Percentiles rank a stretch among this genome's conserved stretches.
Conservation (phyloP, 2,329 filamentous ascomycete species). For the Pyrenophora graminea region DNA sequence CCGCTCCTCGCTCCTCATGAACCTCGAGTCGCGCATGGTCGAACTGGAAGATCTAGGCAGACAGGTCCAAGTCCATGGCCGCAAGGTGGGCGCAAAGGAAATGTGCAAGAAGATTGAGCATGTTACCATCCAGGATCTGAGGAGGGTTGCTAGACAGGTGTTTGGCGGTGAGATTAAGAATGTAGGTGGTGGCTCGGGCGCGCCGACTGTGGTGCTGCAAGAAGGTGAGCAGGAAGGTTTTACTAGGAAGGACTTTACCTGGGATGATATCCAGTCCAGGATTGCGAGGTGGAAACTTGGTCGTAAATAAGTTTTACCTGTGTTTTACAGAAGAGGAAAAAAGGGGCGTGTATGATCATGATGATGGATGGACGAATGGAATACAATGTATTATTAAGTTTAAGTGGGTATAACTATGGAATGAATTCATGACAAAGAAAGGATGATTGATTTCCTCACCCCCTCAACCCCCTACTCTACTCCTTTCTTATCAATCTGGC, state of each 20-base stretch:
- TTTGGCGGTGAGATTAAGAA: conserved; percentile 79
- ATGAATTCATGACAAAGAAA: no score
- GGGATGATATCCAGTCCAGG: conserved; percentile 87
- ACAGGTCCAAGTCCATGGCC: conserved; percentile 95
- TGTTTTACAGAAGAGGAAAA: no score
- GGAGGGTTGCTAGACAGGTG: conserved; percentile 77
- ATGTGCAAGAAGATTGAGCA: conserved; percentile 89
- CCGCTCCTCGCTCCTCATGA: conserved; percentile 88
- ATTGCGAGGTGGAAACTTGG: conserved; percentile 86
- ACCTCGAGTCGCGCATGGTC: conserved; percentile 95
- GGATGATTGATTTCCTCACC: no score
- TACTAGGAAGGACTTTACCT: conserved; percentile 70
- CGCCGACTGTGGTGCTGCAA: conserved; percentile 92
- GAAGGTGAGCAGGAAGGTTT: conserved; percentile 78
- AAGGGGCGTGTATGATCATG: neutral
- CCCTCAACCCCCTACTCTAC: no score
- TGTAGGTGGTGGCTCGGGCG: conserved; percentile 75
- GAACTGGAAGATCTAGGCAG: conserved; percentile 94
- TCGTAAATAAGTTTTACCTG: conserved; percentile 49
- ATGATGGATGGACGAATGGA: neutral
- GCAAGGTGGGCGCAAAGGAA: conserved; percentile 86
- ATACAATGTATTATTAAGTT: neutral
- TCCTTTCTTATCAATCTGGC: no score
- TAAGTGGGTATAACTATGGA: no score
- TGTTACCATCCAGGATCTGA: conserved; percentile 78